A percentile compares a stretch with the other conserved stretches of the same genome.
Evolutionary conservation across 441 rosid genomes (phyloP).

Genomic region (Pelargonium myrrhifolium): DNA sequence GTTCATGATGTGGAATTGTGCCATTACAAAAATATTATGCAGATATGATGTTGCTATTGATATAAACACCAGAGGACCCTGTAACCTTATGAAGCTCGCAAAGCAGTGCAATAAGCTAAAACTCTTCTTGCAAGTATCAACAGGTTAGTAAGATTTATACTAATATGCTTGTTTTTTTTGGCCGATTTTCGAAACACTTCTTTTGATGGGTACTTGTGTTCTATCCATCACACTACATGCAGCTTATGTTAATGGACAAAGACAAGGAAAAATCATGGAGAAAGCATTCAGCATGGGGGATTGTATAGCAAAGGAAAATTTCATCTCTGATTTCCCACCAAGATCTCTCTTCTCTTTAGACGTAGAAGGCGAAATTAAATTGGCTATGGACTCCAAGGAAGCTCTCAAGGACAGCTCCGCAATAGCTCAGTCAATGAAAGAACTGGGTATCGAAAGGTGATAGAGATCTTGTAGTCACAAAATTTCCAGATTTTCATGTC

Average conservation of each 20-base stretch:
- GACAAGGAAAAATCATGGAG: constrained; percentile 81
- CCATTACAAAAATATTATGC: constrained; percentile 18
- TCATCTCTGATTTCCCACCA: constrained; percentile 25
- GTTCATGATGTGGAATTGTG: background rate
- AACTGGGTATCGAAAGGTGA: constrained; percentile 71
- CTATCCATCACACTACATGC: constrained; percentile 7
- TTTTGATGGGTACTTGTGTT: too few relatives aligned
- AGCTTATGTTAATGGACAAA: constrained; percentile 92
- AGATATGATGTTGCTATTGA: constrained; percentile 80
- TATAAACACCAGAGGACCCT: constrained; percentile 71
- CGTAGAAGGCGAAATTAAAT: constrained; percentile 48
- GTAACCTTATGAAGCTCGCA: constrained; percentile 65
- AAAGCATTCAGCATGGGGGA: constrained; percentile 68
- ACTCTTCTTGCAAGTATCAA: constrained; percentile 82
- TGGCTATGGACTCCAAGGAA: constrained; percentile 41
- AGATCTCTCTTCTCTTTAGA: constrained; percentile 35
- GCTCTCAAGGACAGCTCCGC: constrained; percentile 27
- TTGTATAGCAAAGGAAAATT: constrained; percentile 54
- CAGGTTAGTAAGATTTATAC: constrained; percentile 34
- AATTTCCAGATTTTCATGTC: background rate
- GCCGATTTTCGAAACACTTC: background rate
- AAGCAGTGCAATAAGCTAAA: constrained; percentile 65
- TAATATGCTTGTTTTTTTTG: background rate
- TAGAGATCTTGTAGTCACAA: background rate
- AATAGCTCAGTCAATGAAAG: constrained; percentile 58